These are phyloP conservation scores for Fomitopsis schrenkii DNA, from an alignment of 1,284 basidiomycete genomes.

Conservation along the genomic window DNA sequence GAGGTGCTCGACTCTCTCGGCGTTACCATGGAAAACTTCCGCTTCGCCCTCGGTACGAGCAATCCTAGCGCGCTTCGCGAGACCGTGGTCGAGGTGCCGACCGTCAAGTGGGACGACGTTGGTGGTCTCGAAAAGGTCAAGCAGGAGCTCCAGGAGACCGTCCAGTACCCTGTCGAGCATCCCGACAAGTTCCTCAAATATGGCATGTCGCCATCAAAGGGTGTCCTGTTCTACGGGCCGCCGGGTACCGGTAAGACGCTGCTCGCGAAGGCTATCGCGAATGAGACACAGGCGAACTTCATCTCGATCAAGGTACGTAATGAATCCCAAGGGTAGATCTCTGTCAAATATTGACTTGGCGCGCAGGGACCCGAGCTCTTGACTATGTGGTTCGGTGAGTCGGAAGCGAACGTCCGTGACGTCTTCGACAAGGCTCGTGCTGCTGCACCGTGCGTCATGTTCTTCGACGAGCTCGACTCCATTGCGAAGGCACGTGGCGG, in stretches of 20 bases:
- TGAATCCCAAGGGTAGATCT: not conserved
- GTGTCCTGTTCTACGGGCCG: conserved; percentile 96
- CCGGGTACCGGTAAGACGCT: conserved; percentile 97
- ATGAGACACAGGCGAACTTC: conserved; percentile 99
- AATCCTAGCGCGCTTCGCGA: conserved; percentile 97
- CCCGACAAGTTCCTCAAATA: conserved; percentile 99
- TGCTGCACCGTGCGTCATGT: conserved; percentile 99
- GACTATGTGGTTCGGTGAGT: conserved; percentile 99
- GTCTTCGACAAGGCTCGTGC: conserved; percentile 99
- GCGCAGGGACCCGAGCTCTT: conserved; percentile 89
- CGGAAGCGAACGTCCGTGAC: conserved; percentile 98
- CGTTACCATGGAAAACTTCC: conserved; percentile 99
- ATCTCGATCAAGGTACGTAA: conserved; percentile 82
- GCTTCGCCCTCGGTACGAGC: conserved; percentile 89
- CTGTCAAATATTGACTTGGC: conserved; percentile 14
- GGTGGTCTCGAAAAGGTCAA: conserved; percentile 99
- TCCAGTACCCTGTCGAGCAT: conserved; percentile 99
- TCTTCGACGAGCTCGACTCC: conserved; percentile 99
- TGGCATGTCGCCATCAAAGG: conserved; percentile 98
- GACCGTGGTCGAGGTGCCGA: conserved; percentile 95
- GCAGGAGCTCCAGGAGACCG: conserved; percentile 97
- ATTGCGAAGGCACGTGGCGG: conserved; percentile 95
- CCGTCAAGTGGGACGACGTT: conserved; percentile 97
- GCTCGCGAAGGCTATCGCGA: conserved; percentile 96
- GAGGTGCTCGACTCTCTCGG: conserved; percentile 95